These are phyloP conservation scores for Polytrichum commune DNA, from an alignment of 225 moss, liverwort and hornwort genomes.

Conservation along the genomic window DNA sequence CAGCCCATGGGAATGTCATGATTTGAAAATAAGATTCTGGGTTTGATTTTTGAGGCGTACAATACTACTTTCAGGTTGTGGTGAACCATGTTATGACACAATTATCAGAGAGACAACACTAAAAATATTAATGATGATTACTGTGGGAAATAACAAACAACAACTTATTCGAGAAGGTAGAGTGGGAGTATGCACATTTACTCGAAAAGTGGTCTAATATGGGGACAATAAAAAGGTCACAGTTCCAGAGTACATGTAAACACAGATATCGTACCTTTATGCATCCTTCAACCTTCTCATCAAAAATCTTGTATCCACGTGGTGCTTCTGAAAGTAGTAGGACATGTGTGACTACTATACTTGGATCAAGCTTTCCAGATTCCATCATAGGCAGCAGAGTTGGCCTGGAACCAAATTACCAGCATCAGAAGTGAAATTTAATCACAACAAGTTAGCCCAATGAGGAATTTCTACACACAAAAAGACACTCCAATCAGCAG, in stretches of 20 bases:
- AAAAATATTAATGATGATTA: background rate
- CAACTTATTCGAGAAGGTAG: background rate
- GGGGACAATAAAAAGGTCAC: background rate
- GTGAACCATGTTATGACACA: background rate
- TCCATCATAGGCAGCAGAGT: conserved; percentile 33
- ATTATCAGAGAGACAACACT: too few species aligned
- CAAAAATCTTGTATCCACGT: conserved; percentile 43
- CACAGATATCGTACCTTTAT: conserved; percentile 39
- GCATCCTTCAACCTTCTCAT: conserved; percentile 52
- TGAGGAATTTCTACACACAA: background rate
- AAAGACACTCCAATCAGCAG: background rate
- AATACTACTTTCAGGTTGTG: background rate
- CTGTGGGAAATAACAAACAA: background rate
- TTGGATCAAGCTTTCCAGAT: conserved; percentile 39
- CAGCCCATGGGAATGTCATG: too few species aligned
- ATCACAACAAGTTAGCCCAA: background rate
- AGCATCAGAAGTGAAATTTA: background rate
- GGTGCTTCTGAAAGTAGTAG: conserved; percentile 34
- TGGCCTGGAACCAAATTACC: conserved; percentile 6
- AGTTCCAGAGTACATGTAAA: background rate
- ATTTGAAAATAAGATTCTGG: background rate
- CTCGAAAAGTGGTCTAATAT: background rate
- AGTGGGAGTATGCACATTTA: background rate
- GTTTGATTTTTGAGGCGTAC: background rate
- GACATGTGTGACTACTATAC: conserved; percentile 45